These are phyloP conservation scores for Annulohypoxylon stygium DNA, from an alignment of 495 filamentous ascomycete species.

Conservation along the genomic window DNA sequence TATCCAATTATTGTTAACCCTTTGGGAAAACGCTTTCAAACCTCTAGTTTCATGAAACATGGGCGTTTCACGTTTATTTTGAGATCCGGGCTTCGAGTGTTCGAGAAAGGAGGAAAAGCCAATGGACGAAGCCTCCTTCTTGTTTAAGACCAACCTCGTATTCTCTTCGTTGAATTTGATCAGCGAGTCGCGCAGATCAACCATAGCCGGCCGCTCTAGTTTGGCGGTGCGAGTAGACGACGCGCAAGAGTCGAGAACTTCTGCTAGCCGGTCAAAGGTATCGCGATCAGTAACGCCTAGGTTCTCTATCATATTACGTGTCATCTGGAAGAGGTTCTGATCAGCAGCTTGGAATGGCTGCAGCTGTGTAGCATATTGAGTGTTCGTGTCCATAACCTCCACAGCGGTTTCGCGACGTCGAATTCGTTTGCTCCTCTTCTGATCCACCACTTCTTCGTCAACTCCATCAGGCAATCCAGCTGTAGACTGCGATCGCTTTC, in stretches of 20 bases:
- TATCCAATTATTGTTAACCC: conserved; percentile 67
- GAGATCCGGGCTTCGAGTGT: conserved; percentile 74
- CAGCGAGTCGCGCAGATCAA: conserved; percentile 59
- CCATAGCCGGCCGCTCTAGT: conserved; percentile 54
- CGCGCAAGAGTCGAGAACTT: conserved; percentile 65
- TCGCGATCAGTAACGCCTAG: conserved; percentile 70
- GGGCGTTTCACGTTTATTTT: conserved; percentile 63
- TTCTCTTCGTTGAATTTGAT: conserved; percentile 58
- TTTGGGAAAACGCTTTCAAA: conserved; percentile 67
- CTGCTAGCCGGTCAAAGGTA: conserved; percentile 64
- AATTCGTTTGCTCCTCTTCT: conserved; percentile 85
- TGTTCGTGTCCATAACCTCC: conserved; percentile 76
- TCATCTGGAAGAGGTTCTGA: conserved; percentile 78
- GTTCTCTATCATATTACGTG: conserved; percentile 74
- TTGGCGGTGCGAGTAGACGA: conserved; percentile 60
- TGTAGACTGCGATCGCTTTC: conserved; percentile 75
- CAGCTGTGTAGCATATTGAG: conserved; percentile 77
- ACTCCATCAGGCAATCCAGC: conserved; percentile 68
- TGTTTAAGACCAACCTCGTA: conserved; percentile 58
- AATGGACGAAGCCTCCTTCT: conserved; percentile 57
- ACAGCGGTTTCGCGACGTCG: conserved; percentile 83
- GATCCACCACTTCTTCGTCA: conserved; percentile 70
- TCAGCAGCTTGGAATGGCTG: conserved; percentile 77
- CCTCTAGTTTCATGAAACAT: conserved; percentile 69
- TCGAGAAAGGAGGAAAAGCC: conserved; percentile 81